Conservation (phyloP, 129 eudicot genomes). For the Kitagawia praeruptora region DNA sequence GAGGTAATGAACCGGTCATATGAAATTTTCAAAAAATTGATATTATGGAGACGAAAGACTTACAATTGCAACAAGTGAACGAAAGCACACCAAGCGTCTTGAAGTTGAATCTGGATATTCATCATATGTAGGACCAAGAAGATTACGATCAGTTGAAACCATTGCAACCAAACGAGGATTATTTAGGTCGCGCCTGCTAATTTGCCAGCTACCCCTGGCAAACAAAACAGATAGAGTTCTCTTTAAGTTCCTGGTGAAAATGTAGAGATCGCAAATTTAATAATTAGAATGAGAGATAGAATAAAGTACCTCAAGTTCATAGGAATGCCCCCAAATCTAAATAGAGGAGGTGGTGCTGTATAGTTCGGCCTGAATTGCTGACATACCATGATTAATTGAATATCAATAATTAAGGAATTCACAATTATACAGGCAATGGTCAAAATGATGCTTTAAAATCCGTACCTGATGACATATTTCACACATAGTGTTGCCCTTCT, state of each 20-base stretch:
- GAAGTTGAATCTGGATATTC: slow-evolving; percentile 52
- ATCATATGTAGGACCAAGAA: slow-evolving; percentile 35
- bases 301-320: slow-evolving; percentile 59
- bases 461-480: slow-evolving; percentile 93
- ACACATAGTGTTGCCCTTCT: slow-evolving; percentile 86
- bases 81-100: slow-evolving; percentile 58
- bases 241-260: neutral
- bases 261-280: neutral
- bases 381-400: neutral
- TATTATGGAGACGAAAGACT: slow-evolving; percentile 10
- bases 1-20: neutral
- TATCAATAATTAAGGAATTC: neutral
- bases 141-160: slow-evolving; percentile 55
- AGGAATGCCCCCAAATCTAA: slow-evolving; percentile 58
- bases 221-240: slow-evolving; percentile 7
- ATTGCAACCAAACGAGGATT: slow-evolving; percentile 46
- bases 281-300: neutral
- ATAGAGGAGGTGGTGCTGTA: slow-evolving; percentile 76
- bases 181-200: slow-evolving; percentile 50
- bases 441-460: slow-evolving; percentile 7
- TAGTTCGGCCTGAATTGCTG: slow-evolving; percentile 89
- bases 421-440: neutral
- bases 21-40: neutral
- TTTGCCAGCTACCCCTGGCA: slow-evolving; percentile 82
- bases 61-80: slow-evolving; percentile 60